phyloP scores from a whole-genome alignment of 345 rosid species.

The Euphorbia pulcherrima region DNA sequence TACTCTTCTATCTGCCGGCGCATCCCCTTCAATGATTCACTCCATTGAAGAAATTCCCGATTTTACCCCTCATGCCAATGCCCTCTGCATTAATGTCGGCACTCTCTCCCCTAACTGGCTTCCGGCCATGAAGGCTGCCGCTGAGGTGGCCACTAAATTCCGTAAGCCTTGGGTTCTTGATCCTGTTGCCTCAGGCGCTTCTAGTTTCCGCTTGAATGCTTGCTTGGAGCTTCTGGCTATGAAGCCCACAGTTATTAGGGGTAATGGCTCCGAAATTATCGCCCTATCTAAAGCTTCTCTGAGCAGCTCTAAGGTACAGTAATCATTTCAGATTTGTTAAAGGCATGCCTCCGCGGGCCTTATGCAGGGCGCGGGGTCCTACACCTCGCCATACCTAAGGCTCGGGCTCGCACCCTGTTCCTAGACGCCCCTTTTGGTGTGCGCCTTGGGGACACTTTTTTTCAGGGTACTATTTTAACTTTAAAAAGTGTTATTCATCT shows the following conservation, averaged over 20 bases:
- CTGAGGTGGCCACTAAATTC: conserved; percentile 36
- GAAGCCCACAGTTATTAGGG: conserved; percentile 68
- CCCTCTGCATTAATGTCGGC: conserved; percentile 76
- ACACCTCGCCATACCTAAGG: too few species aligned
- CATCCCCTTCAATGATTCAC: conserved; percentile 92
- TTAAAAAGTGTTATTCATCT: too few species aligned
- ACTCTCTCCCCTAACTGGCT: conserved; percentile 72
- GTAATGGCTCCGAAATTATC: conserved; percentile 82
- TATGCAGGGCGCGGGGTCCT: too few species aligned
- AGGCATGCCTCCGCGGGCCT: too few species aligned
- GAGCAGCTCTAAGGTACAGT: conserved; percentile 51
- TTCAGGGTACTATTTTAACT: too few species aligned
- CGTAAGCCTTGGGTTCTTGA: conserved; percentile 86
- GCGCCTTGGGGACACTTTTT: too few species aligned
- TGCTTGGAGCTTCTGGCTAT: conserved; percentile 67
- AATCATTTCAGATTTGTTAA: too few species aligned
- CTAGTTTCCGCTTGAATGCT: conserved; percentile 59
- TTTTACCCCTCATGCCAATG: conserved; percentile 60
- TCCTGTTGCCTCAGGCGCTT: conserved; percentile 85
- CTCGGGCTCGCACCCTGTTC: too few species aligned
- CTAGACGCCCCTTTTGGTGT: too few species aligned
- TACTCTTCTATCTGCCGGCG: conserved; percentile 79
- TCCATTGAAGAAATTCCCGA: conserved; percentile 62
- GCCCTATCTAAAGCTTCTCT: conserved; percentile 60
- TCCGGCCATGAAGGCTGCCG: conserved; percentile 73